Evolutionary conservation across 1,284 basidiomycete genomes (phyloP), one percentile per base, ranked within the genome.

Genomic region (Cerrena zonata): DNA sequence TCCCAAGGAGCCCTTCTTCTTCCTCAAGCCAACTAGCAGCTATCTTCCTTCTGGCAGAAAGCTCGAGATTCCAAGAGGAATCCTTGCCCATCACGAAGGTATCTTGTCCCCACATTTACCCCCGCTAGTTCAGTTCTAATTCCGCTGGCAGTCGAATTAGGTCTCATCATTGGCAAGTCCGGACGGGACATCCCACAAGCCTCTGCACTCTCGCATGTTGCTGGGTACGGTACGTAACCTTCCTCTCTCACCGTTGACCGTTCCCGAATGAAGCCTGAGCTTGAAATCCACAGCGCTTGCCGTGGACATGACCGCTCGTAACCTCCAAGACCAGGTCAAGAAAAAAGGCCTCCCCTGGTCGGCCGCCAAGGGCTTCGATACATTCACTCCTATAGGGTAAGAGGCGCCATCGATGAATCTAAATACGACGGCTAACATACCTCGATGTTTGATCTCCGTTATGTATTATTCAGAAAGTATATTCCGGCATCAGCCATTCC

Each of bases 1-100:
- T 2, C 94, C 95, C 1, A 91, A 86, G 63, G 94, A 97, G 66
- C 95, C 95, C 0, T 97, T 99, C 78, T 96, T 98, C 80, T 99
- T 98, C 77, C 74, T 98, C 38, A 99, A 99, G 72, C 95, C 95
- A 3, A 97, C 95, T 2, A 84, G 87, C 2, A 91, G 89, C 62
- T 98, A 94, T 66, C 63, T 97, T 23, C 66, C 76, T n/a, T 81
- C 80, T 4, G 86, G 87, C 0, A 86, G 86, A 1, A 79, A 80
- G 30, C 74, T 98, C 23, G 90, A 97, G 73, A 89, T 98, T 46
- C 95, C 95, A 2, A 71, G 68, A 39, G 94, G 94, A 21, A 78
- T 95, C 41, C 63, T 85, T 4, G 86, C 87, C 24, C 95, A 98
- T 65, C 87, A 96, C 65, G 95, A 98, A 80, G 91, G 93, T 91